Base-by-base conservation (phyloP, 352 stramenopile species). In the Stephanocyclus meneghinianus region DNA sequence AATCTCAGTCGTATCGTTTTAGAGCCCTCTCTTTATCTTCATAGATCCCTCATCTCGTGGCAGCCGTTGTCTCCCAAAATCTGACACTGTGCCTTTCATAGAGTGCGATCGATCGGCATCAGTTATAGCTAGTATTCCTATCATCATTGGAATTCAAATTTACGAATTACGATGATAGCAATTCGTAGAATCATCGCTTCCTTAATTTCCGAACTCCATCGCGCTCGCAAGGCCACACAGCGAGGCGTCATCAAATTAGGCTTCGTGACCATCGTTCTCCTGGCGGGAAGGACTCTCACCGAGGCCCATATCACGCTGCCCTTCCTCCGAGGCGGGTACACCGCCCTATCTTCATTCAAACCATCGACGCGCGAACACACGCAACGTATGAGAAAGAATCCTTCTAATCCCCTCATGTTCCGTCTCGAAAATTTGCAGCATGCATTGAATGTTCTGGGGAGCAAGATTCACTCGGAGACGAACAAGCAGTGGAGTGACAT, bases 251-350 rank as follows among this genome's bases (percentile, higher is more conserved):
- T 42, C 10, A 56, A 44, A 44, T 13, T 69, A 44, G 61, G 42
- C 8, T 29, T 57, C 13, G 5, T 57, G 2, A 26, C 61, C 26
- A 2, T 56, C 40, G 2, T 69, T n/a, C 18, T 57, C 16, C 26
- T 71, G 16, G 63, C 47, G 3, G 47, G 63, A 16, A 71, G 60
- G 44, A 61, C 29, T 26, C n/a, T 71, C 7, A 71, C 63, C 15
- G 63, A 71, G 44, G 63, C 63, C 2, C 63, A 53, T 26, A 71
- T 71, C 7, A 26, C 63, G 0, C 37, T 66, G 7, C 63, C 63
- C 11, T 71, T 71, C 44, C 32, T 71, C 10, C 1, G 44, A 59
- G 45, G 63, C 15, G 63, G 63, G 21, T 60, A 21, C 63, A 48
- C n/a, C 29, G 29, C 16, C 29, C 32, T 61, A 7, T 13, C 45